Evolutionary conservation across 768 basidiomycete genomes (phyloP).

Genomic region (Artomyces pyxidatus): DNA sequence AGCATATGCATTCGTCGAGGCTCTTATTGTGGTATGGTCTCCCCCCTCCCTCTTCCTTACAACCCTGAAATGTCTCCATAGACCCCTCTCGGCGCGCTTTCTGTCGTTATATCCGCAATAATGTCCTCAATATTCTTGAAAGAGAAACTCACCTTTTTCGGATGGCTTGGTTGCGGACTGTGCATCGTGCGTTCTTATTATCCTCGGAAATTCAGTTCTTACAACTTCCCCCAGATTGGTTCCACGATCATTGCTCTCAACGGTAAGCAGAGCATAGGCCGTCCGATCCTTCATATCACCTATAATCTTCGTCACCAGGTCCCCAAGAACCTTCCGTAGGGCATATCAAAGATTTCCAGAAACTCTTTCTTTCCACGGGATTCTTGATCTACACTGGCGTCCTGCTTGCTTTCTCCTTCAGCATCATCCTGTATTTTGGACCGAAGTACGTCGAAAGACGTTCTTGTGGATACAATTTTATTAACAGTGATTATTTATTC

Average conservation of each 20-base stretch:
- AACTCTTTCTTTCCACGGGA: constrained; percentile 73
- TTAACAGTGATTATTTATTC: constrained; percentile 1
- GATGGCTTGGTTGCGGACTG: constrained; percentile 89
- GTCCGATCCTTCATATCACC: too few relatives aligned
- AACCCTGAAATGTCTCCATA: constrained; percentile 20
- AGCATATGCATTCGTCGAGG: constrained; percentile 88
- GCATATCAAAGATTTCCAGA: constrained; percentile 63
- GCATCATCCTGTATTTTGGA: constrained; percentile 77
- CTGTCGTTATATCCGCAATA: constrained; percentile 92
- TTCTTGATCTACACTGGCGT: constrained; percentile 68
- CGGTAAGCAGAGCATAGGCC: constrained; percentile 38
- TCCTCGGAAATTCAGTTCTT: neutral
- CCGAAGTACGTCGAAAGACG: constrained; percentile 65
- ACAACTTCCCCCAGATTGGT: constrained; percentile 45
- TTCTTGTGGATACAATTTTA: too few relatives aligned
- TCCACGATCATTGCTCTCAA: constrained; percentile 89
- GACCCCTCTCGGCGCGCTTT: constrained; percentile 94
- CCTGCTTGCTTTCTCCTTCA: constrained; percentile 54
- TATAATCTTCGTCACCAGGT: too few relatives aligned
- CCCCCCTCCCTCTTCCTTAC: neutral
- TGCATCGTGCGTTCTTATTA: constrained; percentile 61
- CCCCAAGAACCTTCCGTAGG: constrained; percentile 65
- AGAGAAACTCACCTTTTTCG: constrained; percentile 90
- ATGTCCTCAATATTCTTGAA: constrained; percentile 90
- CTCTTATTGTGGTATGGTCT: constrained; percentile 76